Evolutionary conservation across 176 grass and related monocot genomes (phyloP), one percentile per base, ranked within the genome.

Genomic region (Bonia amplexicaulis): DNA sequence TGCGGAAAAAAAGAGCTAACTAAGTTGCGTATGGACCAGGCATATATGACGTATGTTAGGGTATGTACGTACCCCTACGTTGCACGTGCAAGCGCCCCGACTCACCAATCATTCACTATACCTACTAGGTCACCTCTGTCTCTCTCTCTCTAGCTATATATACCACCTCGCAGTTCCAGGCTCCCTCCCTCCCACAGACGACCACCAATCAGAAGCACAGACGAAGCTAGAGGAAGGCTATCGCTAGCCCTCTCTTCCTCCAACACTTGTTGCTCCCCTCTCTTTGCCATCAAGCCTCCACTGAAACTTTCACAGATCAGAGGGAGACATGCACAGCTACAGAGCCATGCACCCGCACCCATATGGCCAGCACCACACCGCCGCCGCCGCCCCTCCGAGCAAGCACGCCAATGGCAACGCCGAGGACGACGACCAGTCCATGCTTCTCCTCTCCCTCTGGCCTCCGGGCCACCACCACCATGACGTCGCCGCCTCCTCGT

Each of bases 371-470:
- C 84, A 80, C 15, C 68, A 71, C 65, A 0, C 65, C 82, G 1
- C 82, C 26, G 22, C 73, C 27, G 17, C 73, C n/a, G 51, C 67
- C 29, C 37, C 74, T 7, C 57, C 87, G 59, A 37, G 12, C 42
- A 93, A 90, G 82, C 71, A 82, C 52, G 74, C 80, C 47, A 17
- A 27, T 15, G 75, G 64, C 78, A 61, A n/a, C 31, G 40, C n/a
- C 57, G 85, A 82, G 19, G 63, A 90, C 19, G 85, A 90, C 29
- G 85, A 94, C 51, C 89, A 92, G 76, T 89, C 92, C 79, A 92
- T 97, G 89, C 91, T 97, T 16, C 87, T 89, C 49, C 94, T 97
- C 89, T 92, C 94, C 58, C 94, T 97, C 59, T 87, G 89, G 87
- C 94, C 94, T 12, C 92, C 94, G 19, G 94, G 94, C 37, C 79